Base-by-base conservation (phyloP, 345 rosid species). In the Rhizophora apiculata region DNA sequence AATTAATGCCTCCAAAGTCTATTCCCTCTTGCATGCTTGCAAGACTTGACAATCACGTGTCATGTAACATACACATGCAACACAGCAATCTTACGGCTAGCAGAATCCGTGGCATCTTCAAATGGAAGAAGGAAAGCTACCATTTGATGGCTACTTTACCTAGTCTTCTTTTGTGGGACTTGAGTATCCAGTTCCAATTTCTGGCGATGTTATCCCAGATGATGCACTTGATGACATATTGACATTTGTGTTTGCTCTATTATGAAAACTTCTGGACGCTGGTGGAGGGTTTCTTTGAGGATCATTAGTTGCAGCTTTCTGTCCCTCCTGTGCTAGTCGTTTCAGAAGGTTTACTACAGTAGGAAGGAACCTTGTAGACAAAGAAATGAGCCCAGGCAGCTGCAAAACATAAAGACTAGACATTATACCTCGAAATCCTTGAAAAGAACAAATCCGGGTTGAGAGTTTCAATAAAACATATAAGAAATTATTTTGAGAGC, bases 291-390 rank as follows among this genome's bases (percentile, higher is more conserved):
- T 82, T 69, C 81, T 67, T 6, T 64, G 85, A 39, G 84, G 81
- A 66, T 76, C 77, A 15, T 72, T 78, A 37, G 85, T 27, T 9
- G 82, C 83, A 31, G 96, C 83, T 16, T 71, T 69, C 72, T 90
- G 80, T 36, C 97, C 99, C 75, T 86, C 89, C 71, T 83, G 86
- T 0, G 96, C 96, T 69, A 96, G 88, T 72, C 84, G 90, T 74
- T 72, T 90, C 11, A 96, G 79, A 77, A 96, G 90, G 82, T 92
- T 96, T 97, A 92, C 86, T 21, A 96, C 71, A 15, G 98, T 95
- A 27, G 98, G 99, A 72, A 95, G 73, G 72, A 95, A 81, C 79
- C 89, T 96, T 43, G 90, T 67, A 1, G 96, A 89, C 75, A 95
- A 73, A n/a, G 97, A 84, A 69, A 95, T 72, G 64, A 92, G 80